Percentiles rank a stretch among this genome's conserved stretches.
Conservation (phyloP, 2,329 filamentous ascomycete genomes). For the Phyllosticta citriasiana region DNA sequence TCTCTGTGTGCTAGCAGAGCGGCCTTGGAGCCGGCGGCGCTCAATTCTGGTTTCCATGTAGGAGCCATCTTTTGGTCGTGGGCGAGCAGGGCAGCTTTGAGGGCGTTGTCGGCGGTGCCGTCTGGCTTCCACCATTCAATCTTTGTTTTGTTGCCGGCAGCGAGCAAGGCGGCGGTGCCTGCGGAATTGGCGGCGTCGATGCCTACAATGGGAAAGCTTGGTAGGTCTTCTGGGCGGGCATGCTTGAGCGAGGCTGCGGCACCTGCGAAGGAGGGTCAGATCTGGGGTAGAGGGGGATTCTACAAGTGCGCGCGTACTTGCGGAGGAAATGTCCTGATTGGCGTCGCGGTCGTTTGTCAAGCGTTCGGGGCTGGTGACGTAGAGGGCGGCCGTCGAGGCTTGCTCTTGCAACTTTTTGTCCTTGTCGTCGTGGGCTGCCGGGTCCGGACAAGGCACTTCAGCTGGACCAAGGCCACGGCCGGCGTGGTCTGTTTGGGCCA, state of each 20-base stretch:
- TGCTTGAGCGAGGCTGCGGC: conserved; percentile 57
- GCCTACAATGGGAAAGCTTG: conserved; percentile 61
- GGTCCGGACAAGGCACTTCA: conserved; percentile 31
- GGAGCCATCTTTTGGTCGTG: conserved; percentile 53
- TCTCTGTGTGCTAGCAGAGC: conserved; percentile 56
- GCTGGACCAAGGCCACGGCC: neutral
- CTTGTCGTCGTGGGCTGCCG: conserved; percentile 31
- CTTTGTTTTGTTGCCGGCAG: conserved; percentile 59
- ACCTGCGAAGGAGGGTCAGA: conserved; percentile 32
- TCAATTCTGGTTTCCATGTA: conserved; percentile 53
- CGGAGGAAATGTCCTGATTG: conserved; percentile 44
- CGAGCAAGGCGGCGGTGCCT: conserved; percentile 62
- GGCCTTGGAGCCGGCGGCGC: conserved; percentile 61
- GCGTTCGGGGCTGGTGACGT: conserved; percentile 36
- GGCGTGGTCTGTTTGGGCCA: neutral
- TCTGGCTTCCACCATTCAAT: conserved; percentile 58
- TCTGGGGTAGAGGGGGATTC: neutral
- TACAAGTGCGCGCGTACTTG: conserved; percentile 34
- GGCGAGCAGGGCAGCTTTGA: conserved; percentile 48
- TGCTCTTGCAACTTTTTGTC: conserved; percentile 33
- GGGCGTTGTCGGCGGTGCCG: conserved; percentile 46
- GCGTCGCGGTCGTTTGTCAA: conserved; percentile 18
- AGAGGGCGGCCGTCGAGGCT: conserved; percentile 53
- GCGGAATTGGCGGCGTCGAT: conserved; percentile 52
- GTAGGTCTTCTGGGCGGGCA: conserved; percentile 61